phyloP scores from a whole-genome alignment of 148 eudicot species.

The Spergularia marina region DNA sequence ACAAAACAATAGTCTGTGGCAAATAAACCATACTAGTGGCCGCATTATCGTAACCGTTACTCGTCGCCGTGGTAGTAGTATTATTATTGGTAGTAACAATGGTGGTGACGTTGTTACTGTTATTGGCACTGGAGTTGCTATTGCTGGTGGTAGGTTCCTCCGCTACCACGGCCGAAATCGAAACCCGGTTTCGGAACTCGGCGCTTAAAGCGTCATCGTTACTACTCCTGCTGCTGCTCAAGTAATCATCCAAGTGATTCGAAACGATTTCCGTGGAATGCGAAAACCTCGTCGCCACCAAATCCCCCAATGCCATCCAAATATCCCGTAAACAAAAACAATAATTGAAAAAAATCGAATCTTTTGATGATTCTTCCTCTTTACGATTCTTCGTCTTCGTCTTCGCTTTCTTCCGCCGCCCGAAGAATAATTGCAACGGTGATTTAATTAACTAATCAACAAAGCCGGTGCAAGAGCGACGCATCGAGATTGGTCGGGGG shows the following conservation, averaged over 20 bases:
- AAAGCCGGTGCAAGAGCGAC: slow-evolving; percentile 49
- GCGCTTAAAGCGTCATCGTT: slow-evolving; percentile 7
- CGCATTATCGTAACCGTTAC: neutral
- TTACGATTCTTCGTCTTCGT: neutral
- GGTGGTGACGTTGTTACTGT: neutral
- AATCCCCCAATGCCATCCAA: slow-evolving; percentile 94
- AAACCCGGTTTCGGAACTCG: slow-evolving; percentile 31
- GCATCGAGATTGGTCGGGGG: slow-evolving; percentile 32
- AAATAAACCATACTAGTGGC: slow-evolving; percentile 72
- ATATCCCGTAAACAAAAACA: slow-evolving; percentile 8
- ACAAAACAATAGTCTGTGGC: slow-evolving; percentile 67
- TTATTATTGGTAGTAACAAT: neutral
- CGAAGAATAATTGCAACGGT: neutral
- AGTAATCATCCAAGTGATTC: slow-evolving; percentile 45
- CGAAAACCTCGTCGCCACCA: slow-evolving; percentile 67
- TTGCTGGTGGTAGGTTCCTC: neutral
- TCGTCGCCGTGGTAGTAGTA: neutral
- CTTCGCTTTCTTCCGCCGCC: neutral
- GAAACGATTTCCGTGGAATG: slow-evolving; percentile 47
- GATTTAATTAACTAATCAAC: slow-evolving; percentile 34
- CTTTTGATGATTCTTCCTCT: neutral
- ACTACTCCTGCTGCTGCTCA: slow-evolving; percentile 14
- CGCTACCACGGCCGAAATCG: slow-evolving; percentile 19
- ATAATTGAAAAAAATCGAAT: neutral
- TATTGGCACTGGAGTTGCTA: neutral